These are phyloP conservation scores for Fallopia convolvulus DNA, from an alignment of 148 eudicot species.

Conservation along the genomic window DNA sequence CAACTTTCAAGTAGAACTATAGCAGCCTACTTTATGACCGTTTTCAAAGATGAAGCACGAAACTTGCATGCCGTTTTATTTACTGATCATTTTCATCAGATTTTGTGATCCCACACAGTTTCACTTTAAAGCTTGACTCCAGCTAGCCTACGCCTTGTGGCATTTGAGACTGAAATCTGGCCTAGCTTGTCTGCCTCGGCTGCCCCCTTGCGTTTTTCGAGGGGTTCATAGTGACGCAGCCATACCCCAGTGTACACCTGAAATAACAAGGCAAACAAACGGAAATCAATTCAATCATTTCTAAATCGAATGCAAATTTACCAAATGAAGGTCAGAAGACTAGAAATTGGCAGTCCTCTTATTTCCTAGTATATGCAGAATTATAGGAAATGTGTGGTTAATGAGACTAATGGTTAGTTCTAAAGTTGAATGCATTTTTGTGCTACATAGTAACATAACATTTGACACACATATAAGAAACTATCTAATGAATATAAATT, in stretches of 20 bases:
- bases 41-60: not conserved
- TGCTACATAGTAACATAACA: not conserved
- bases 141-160: conserved; percentile 72
- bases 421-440: no score
- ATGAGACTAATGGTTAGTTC: not conserved
- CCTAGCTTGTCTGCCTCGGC: conserved; percentile 50
- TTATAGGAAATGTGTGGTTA: not conserved
- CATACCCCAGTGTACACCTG: conserved; percentile 89
- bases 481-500: not conserved
- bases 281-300: not conserved
- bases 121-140: conserved; percentile 52
- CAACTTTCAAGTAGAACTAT: not conserved
- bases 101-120: not conserved
- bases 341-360: no score
- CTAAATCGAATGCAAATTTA: not conserved
- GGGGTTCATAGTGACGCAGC: conserved; percentile 64
- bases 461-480: not conserved
- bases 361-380: no score
- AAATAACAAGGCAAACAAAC: not conserved
- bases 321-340: not conserved
- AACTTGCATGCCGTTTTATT: not conserved
- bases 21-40: not conserved
- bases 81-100: not conserved
- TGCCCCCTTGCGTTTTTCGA: conserved; percentile 41
- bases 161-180: conserved; percentile 78